Conservation (phyloP, 2,329 filamentous ascomycete genomes). For the Scorias spongiosa region DNA sequence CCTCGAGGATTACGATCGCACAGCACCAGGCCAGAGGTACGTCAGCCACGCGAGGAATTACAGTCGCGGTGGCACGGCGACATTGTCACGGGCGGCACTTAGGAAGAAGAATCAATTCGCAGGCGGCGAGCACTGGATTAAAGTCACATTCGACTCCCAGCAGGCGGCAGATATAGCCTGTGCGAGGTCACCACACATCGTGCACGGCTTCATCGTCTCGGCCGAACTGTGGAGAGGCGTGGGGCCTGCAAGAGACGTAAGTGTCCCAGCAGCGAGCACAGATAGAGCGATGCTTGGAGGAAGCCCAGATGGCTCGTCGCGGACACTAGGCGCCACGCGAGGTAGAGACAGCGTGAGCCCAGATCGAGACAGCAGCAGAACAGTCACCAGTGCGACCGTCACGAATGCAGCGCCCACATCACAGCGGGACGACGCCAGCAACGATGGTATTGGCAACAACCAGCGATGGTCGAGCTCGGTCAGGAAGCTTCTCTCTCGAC, state of each 20-base stretch:
- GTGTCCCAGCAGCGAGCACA: constrained; percentile 25
- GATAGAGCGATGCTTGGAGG: constrained; percentile 14
- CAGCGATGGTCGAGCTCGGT: background rate
- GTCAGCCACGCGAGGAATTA: constrained; percentile 61
- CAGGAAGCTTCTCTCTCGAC: too few species aligned
- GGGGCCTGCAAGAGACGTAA: constrained; percentile 27
- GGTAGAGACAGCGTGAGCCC: constrained; percentile 12
- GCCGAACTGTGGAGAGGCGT: constrained; percentile 32
- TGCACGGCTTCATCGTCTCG: constrained; percentile 32
- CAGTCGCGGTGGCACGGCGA: constrained; percentile 52
- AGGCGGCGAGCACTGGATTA: constrained; percentile 81
- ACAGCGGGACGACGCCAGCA: constrained; percentile 2
- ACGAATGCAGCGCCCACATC: constrained; percentile 8
- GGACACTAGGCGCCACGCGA: constrained; percentile 12
- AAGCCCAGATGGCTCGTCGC: constrained; percentile 17
- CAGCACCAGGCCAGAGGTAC: constrained; percentile 52
- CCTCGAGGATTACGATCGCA: constrained; percentile 84
- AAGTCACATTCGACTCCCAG: constrained; percentile 36
- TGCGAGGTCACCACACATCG: constrained; percentile 30
- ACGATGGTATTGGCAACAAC: constrained; percentile 3
- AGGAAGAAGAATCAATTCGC: constrained; percentile 66
- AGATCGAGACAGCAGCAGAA: constrained; percentile 14
- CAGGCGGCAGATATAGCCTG: constrained; percentile 34
- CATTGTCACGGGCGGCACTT: constrained; percentile 57
- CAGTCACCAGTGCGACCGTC: constrained; percentile 26